These are phyloP conservation scores for Nakaseomyces kungkrabaensis DNA, from an alignment of 1,139 yeast genomes.

Conservation along the genomic window DNA sequence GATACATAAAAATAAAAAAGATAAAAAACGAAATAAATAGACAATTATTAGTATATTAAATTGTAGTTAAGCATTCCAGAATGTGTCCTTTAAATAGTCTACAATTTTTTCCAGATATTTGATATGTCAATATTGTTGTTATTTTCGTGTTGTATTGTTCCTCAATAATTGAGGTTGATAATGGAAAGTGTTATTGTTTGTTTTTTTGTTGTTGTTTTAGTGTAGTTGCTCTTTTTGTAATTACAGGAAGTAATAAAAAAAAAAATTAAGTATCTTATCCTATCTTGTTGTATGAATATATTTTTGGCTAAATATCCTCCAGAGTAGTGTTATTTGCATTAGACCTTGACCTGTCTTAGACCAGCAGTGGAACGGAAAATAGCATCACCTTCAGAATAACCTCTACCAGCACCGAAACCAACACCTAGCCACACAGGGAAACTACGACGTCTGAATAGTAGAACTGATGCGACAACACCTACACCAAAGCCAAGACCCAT, in stretches of 20 bases:
- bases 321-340: neutral
- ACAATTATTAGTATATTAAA: neutral
- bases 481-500: constrained; percentile 97
- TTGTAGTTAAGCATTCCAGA: too few relatives aligned
- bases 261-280: neutral
- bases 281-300: neutral
- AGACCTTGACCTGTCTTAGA: constrained; percentile 48
- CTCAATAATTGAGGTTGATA: too few relatives aligned
- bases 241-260: neutral
- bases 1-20: neutral
- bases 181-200: too few relatives aligned
- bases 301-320: too few relatives aligned
- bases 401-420: constrained; percentile 96
- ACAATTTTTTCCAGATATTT: too few relatives aligned
- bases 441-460: constrained; percentile 84
- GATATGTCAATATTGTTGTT: neutral
- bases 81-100: too few relatives aligned
- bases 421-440: constrained; percentile 96
- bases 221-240: neutral
- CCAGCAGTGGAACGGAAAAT: constrained; percentile 80
- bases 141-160: neutral
- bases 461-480: constrained; percentile 89
- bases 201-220: too few relatives aligned
- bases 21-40: neutral
- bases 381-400: constrained; percentile 96